Base-by-base conservation (phyloP, 805 yeast genomes). In the Pachysolen tannophilus region DNA sequence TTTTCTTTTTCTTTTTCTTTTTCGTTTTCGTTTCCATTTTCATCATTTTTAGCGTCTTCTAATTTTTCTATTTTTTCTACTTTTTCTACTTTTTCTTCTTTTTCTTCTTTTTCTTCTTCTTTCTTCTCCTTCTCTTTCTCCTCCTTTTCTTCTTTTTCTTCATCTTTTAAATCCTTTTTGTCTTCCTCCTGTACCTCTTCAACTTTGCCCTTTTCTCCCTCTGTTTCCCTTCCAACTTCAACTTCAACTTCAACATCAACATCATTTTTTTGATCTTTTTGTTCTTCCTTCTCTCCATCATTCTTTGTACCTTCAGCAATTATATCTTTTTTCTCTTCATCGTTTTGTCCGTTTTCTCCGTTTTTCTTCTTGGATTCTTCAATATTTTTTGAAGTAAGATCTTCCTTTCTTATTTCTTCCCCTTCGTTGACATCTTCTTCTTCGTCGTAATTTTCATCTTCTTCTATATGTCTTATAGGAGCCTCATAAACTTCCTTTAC, bases 401-500 rank as follows among this genome's bases (percentile, higher is more conserved):
- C 38, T 9, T 37, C 41, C 13, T 33, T 35, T 17, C 16, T 30
- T 3, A 20, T 20, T 18, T 37, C 38, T 15, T 33, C 26, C 28
- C 53, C 61, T 32, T 42, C 45, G 28, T 55, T n/a, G n/a, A n/a
- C n/a, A n/a, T 37, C 43, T 9, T 46, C 48, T 15, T 48, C 58
- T 17, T 56, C 63, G 37, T 58, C 63, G 34, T 58, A 58, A 38
- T 58, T 52, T 30, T 58, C 63, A 41, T 58, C 63, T 41, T 58
- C 63, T 21, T 58, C 61, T 15, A 58, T 46, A 26, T 49, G 44
- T 32, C 63, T 49, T n/a, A 56, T 49, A 9, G 55, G 56, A 26
- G 50, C 50, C 33, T 54, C 57, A 18, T 27, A 43, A 6, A 27
- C 34, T n/a, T n/a, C n/a, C n/a, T n/a, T n/a, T n/a, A n/a, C n/a